Evolutionary conservation across 805 yeast species (phyloP).

Genomic region (Candida ascalaphidarum): DNA sequence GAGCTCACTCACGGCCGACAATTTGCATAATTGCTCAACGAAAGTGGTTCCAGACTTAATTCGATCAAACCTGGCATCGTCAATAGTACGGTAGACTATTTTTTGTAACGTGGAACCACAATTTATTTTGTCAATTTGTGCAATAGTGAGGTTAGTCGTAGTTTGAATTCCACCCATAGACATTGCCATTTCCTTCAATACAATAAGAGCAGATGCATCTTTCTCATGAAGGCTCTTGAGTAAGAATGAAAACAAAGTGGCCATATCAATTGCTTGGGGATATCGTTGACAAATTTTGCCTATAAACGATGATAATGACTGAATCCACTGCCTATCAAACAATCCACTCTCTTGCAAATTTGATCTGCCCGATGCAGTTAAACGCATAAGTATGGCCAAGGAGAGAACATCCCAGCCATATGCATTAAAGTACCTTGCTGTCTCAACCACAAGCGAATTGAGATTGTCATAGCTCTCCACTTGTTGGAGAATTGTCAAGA

Average conservation of each 20-base stretch:
- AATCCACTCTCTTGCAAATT: conserved; percentile 72
- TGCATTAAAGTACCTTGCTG: conserved; percentile 65
- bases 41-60: conserved; percentile 41
- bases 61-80: conserved; percentile 46
- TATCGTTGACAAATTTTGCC: conserved; percentile 59
- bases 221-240: conserved; percentile 55
- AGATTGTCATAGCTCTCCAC: conserved; percentile 90
- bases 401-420: conserved; percentile 85
- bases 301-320: conserved; percentile 69
- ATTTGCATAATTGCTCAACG: conserved; percentile 33
- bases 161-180: conserved; percentile 77
- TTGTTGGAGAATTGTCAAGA: conserved; percentile 64
- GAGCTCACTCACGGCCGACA: conserved; percentile 50
- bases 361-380: conserved; percentile 56
- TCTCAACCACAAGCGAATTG: conserved; percentile 65
- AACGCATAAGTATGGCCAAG: conserved; percentile 59
- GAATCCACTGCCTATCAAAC: conserved; percentile 77
- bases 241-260: conserved; percentile 52
- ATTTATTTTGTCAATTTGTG: conserved; percentile 58
- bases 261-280: conserved; percentile 45
- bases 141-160: conserved; percentile 54
- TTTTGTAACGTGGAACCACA: conserved; percentile 52
- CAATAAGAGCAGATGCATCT: conserved; percentile 51
- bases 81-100: conserved; percentile 49
- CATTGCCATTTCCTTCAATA: conserved; percentile 58